A percentile compares a stretch with the other conserved stretches of the same genome.
Evolutionary conservation across 352 stramenopile genomes (phyloP).

Genomic region (Paralagenidium karlingii): DNA sequence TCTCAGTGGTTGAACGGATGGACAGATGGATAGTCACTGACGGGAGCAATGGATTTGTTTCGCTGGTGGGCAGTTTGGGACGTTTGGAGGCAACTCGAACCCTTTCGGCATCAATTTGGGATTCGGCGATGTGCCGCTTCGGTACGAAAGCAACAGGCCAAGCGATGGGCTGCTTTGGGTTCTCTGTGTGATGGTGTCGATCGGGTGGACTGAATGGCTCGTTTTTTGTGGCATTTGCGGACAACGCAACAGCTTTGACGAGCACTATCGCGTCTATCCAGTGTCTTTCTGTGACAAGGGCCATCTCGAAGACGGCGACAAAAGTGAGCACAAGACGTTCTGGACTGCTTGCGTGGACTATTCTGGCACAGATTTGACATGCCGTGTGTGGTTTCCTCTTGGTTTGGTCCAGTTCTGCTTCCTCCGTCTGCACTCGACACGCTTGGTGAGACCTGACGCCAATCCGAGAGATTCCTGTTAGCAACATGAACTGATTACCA

Average conservation of each 20-base stretch:
- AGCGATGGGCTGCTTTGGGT: neutral
- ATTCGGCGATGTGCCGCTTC: constrained; percentile 56
- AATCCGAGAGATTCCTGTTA: constrained; percentile 1
- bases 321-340: constrained; percentile 36
- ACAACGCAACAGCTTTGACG: constrained; percentile 43
- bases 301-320: constrained; percentile 82
- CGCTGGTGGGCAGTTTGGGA: constrained; percentile 32
- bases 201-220: neutral
- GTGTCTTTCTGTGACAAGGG: constrained; percentile 82
- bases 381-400: neutral
- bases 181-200: neutral
- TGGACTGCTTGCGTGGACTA: no score
- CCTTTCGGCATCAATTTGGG: constrained; percentile 76
- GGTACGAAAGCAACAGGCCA: constrained; percentile 12
- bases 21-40: no score
- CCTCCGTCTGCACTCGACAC: constrained; percentile 96
- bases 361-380: neutral
- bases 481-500: constrained; percentile 5
- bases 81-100: constrained; percentile 51
- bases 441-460: constrained; percentile 66
- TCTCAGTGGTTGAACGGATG: no score
- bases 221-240: neutral
- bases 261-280: constrained; percentile 79
- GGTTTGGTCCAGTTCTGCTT: constrained; percentile 74
- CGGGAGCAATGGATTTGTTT: no score